These are phyloP conservation scores for Sporothrix sp. DNA, from an alignment of 2,329 filamentous ascomycete genomes.

Conservation along the genomic window DNA sequence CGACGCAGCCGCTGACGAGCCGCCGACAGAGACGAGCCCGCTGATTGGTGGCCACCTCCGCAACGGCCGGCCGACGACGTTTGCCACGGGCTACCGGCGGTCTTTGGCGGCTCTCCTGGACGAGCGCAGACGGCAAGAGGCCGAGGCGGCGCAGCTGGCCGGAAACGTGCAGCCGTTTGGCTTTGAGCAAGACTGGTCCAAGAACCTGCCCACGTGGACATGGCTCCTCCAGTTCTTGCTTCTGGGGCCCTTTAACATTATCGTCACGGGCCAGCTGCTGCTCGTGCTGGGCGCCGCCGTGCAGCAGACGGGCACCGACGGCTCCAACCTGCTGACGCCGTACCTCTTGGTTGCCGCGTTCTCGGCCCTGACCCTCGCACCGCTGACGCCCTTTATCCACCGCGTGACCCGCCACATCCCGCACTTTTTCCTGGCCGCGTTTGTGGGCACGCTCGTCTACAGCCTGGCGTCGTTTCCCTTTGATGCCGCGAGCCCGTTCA, in stretches of 20 bases:
- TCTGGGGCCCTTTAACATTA: slow-evolving; percentile 65
- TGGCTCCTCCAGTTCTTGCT: slow-evolving; percentile 84
- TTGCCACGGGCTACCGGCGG: slow-evolving; percentile 46
- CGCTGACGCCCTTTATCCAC: slow-evolving; percentile 75
- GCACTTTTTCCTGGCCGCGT: slow-evolving; percentile 62
- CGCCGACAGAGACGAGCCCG: slow-evolving; percentile 44
- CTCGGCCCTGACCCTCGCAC: slow-evolving; percentile 62
- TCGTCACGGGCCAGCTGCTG: slow-evolving; percentile 66
- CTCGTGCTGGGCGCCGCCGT: slow-evolving; percentile 63
- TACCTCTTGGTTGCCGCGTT: slow-evolving; percentile 61
- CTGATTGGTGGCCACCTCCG: slow-evolving; percentile 27
- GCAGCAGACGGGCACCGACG: slow-evolving; percentile 76
- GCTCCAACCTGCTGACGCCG: slow-evolving; percentile 59
- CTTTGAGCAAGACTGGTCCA: slow-evolving; percentile 79
- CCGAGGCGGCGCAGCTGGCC: slow-evolving; percentile 26
- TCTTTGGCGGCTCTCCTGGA: slow-evolving; percentile 30
- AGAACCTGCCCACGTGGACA: slow-evolving; percentile 65
- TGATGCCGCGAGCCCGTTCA: slow-evolving; percentile 66
- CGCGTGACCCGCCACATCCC: slow-evolving; percentile 77
- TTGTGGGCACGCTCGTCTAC: slow-evolving; percentile 69
- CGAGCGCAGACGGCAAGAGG: slow-evolving; percentile 21
- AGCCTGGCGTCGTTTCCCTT: slow-evolving; percentile 86
- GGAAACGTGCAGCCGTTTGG: no score
- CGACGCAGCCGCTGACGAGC: slow-evolving; percentile 19
- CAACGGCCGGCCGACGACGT: slow-evolving; percentile 34